Conservation (phyloP, 192 early-diverging fungal species). For the Phlyctochytrium planicorne region DNA sequence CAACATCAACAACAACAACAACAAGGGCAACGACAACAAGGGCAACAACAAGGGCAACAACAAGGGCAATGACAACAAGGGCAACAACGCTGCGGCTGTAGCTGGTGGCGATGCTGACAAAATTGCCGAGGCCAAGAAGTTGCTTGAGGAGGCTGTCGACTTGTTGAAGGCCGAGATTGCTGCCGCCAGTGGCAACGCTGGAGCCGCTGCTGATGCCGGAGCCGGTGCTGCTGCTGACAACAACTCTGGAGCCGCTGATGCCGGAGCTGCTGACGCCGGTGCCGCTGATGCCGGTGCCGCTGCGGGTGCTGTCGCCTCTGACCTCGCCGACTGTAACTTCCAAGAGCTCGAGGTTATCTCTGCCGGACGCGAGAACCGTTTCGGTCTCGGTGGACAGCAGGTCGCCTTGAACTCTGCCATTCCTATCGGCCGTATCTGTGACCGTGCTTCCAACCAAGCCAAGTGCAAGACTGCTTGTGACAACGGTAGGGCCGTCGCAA, state of each 20-base stretch:
- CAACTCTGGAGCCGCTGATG: neutral
- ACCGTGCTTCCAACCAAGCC: no score
- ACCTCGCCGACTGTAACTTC: no score
- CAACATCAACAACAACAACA: constrained; percentile 1
- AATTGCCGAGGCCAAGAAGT: neutral
- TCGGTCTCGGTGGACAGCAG: constrained; percentile 31
- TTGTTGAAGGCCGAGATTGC: neutral
- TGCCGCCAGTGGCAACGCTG: neutral
- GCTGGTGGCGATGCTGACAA: neutral
- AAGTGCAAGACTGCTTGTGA: no score
- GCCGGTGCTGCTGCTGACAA: neutral
- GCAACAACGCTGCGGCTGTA: neutral
- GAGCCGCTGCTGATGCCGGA: neutral
- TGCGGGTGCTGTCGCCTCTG: neutral
- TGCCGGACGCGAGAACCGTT: constrained; percentile 23
- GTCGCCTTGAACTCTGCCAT: constrained; percentile 34
- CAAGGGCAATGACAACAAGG: neutral
- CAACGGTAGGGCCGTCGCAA: no score
- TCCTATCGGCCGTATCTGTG: constrained; percentile 17
- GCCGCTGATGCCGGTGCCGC: neutral
- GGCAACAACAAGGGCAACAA: no score
- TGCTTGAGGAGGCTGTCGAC: neutral
- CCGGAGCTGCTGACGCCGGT: neutral
- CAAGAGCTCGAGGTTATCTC: constrained; percentile 23
- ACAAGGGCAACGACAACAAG: neutral